Conservation (phyloP, 164 flowering plant genomes). For the Dillenia suffruticosa region DNA sequence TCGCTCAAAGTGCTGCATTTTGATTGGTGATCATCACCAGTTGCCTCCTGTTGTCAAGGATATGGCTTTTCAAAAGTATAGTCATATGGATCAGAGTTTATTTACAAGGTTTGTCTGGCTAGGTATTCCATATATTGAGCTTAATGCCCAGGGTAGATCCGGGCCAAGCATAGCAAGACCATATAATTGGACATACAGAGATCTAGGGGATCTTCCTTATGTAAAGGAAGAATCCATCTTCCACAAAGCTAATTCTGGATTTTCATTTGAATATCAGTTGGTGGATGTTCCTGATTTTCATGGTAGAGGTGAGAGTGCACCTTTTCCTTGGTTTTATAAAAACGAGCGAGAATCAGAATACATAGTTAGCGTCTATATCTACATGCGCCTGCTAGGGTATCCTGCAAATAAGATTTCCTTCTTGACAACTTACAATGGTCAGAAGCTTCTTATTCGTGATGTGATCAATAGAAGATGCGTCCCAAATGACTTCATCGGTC, state of each 20-base stretch:
- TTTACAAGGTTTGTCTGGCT: slow-evolving; percentile 97
- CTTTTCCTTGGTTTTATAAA: slow-evolving; percentile 98
- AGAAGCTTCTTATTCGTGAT: slow-evolving; percentile 96
- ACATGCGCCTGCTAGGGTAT: slow-evolving; percentile 90
- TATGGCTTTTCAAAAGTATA: slow-evolving; percentile 99
- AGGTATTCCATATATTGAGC: slow-evolving; percentile 95
- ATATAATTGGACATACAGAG: slow-evolving; percentile 95
- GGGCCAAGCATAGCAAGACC: slow-evolving; percentile 89
- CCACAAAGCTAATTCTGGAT: slow-evolving; percentile 88
- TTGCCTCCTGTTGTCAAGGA: slow-evolving; percentile 98
- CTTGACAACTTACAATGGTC: slow-evolving; percentile 96
- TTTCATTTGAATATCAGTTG: slow-evolving; percentile 87
- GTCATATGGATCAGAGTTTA: slow-evolving; percentile 98
- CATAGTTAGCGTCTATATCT: slow-evolving; percentile 86
- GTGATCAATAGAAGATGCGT: slow-evolving; percentile 76
- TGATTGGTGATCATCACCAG: slow-evolving; percentile 99
- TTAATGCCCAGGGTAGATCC: slow-evolving; percentile 98
- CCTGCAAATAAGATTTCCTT: slow-evolving; percentile 94
- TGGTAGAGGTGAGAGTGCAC: slow-evolving; percentile 90
- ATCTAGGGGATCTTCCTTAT: slow-evolving; percentile 87
- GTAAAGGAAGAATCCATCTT: slow-evolving; percentile 62
- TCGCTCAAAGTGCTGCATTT: slow-evolving; percentile 89
- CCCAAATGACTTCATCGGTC: slow-evolving; percentile 74
- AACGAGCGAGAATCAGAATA: slow-evolving; percentile 99
- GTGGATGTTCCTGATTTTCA: slow-evolving; percentile 92